Evolutionary conservation across 257 asterid species (phyloP).

Genomic region (Ilex aquifolium): DNA sequence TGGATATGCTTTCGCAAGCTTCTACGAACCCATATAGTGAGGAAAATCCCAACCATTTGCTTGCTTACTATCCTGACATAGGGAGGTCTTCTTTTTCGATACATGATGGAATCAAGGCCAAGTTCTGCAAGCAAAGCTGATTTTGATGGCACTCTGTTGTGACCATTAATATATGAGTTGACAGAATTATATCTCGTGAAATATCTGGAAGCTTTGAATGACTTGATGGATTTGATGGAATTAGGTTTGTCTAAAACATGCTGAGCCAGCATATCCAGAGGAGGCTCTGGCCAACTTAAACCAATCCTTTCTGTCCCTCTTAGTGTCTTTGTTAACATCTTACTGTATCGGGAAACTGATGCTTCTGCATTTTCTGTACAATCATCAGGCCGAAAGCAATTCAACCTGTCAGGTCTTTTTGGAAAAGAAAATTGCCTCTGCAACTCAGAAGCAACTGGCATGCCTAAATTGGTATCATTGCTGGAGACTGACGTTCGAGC

Average conservation of each 20-base stretch:
- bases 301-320: conserved; percentile 80
- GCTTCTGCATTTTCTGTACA: conserved; percentile 33
- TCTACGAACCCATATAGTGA: conserved; percentile 88
- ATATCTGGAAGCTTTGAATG: conserved; percentile 48
- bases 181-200: conserved; percentile 52
- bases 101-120: conserved; percentile 68
- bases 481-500: conserved; percentile 21
- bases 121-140: conserved; percentile 45
- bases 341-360: conserved; percentile 23
- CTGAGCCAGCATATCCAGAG: conserved; percentile 58
- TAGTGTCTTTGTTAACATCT: conserved; percentile 38
- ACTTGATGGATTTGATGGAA: conserved; percentile 35
- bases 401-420: conserved; percentile 41
- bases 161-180: conserved; percentile 27
- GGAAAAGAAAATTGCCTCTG: conserved; percentile 44
- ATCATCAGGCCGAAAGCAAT: conserved; percentile 46
- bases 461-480: conserved; percentile 8
- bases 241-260: conserved; percentile 47
- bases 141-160: conserved; percentile 31
- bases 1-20: conserved; percentile 78
- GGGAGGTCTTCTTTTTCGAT: conserved; percentile 66
- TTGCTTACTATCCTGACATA: conserved; percentile 90
- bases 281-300: conserved; percentile 92
- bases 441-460: conserved; percentile 24
- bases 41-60: conserved; percentile 91